These are phyloP conservation scores for Phialophora tarda DNA, from an alignment of 2,329 filamentous ascomycete species.

Conservation along the genomic window DNA sequence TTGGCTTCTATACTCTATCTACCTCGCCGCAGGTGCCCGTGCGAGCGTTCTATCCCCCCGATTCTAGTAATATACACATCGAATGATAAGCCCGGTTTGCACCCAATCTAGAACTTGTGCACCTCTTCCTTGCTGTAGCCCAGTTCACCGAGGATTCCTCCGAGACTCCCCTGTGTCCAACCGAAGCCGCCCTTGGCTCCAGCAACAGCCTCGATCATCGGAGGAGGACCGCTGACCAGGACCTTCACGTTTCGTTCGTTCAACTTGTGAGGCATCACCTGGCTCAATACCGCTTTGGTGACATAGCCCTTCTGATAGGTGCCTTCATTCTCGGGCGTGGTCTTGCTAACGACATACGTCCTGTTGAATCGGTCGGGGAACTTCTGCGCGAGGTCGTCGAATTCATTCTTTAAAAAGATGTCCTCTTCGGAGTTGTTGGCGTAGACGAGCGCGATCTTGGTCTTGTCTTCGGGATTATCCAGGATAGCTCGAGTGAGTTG, in stretches of 20 bases:
- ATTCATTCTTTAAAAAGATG: constrained; percentile 62
- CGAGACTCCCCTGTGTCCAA: constrained; percentile 45
- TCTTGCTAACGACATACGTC: constrained; percentile 63
- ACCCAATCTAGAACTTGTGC: constrained; percentile 58
- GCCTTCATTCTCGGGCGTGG: constrained; percentile 44
- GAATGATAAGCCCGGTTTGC: constrained; percentile 16
- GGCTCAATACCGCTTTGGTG: constrained; percentile 60
- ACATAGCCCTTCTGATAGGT: constrained; percentile 62
- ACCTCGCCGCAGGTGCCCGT: not conserved
- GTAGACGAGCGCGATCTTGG: constrained; percentile 68
- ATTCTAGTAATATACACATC: constrained; percentile 31
- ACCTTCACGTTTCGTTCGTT: constrained; percentile 56
- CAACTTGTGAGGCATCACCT: constrained; percentile 52
- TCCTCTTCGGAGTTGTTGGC: constrained; percentile 70
- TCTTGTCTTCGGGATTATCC: constrained; percentile 65
- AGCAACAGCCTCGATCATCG: constrained; percentile 66
- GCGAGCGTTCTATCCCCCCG: not conserved
- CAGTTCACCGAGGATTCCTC: constrained; percentile 62
- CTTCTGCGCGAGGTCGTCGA: constrained; percentile 57
- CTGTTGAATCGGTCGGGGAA: constrained; percentile 63
- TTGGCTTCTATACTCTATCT: constrained; percentile 1
- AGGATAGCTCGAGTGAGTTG: constrained; percentile 68
- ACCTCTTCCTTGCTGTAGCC: constrained; percentile 65
- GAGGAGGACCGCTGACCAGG: constrained; percentile 71
- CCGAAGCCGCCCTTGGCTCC: constrained; percentile 49